Percentiles rank a stretch among this genome's conserved stretches.
phyloP scores from a whole-genome alignment of 1,284 basidiomycete genomes.

The Hymenochaete sp. region DNA sequence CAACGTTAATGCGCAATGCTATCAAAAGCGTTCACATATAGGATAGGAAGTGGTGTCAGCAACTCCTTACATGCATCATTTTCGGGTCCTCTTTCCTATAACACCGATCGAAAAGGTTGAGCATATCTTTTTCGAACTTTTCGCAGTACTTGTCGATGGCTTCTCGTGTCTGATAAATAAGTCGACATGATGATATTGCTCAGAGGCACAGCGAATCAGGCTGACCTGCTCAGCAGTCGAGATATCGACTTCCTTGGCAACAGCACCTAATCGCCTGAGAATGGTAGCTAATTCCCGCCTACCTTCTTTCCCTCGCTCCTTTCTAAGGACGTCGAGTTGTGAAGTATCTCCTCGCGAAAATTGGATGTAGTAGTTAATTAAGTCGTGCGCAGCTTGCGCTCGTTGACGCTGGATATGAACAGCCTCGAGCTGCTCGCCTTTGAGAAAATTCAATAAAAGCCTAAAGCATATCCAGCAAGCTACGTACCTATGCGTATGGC shows the following conservation, averaged over 20 bases:
- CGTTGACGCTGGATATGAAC: constrained; percentile 89
- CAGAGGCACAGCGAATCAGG: constrained; percentile 1
- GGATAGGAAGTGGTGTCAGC: constrained; percentile 1
- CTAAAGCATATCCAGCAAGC: background rate
- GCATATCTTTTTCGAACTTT: constrained; percentile 97
- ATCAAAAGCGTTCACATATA: background rate
- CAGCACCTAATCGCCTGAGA: constrained; percentile 77
- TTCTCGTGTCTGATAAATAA: constrained; percentile 58
- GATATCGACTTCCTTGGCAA: constrained; percentile 89
- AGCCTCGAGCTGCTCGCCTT: constrained; percentile 93
- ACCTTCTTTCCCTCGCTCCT: constrained; percentile 75
- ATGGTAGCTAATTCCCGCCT: constrained; percentile 85
- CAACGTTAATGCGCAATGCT: constrained; percentile 96
- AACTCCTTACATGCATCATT: constrained; percentile 85
- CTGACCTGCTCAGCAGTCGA: constrained; percentile 70
- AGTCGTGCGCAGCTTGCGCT: constrained; percentile 88
- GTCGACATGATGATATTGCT: background rate
- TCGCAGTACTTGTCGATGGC: constrained; percentile 94
- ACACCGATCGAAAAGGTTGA: constrained; percentile 89
- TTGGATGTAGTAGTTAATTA: constrained; percentile 95
- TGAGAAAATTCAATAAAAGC: background rate
- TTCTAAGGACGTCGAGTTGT: constrained; percentile 72
- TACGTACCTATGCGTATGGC: constrained; percentile 84
- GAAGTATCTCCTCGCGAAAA: constrained; percentile 81
- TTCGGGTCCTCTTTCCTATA: constrained; percentile 96